Evolutionary conservation across 1,284 basidiomycete species (phyloP).

Genomic region (Bondarzewia mesenterica): DNA sequence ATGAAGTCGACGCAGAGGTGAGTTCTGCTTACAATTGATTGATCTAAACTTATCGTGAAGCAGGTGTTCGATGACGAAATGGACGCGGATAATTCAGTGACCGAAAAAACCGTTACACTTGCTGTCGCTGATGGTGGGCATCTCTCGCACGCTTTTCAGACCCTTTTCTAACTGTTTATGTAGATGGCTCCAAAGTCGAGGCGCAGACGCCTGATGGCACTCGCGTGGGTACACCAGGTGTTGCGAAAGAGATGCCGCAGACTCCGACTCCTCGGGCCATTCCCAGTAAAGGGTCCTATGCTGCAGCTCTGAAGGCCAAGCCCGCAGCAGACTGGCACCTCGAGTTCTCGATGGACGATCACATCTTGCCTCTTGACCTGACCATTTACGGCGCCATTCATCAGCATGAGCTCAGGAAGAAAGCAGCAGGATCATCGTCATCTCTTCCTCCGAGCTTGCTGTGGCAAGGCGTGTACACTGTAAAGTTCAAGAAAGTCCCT

Average conservation of each 20-base stretch:
- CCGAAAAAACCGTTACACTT: constrained; percentile 82
- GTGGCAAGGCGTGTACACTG: constrained; percentile 85
- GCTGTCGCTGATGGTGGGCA: constrained; percentile 70
- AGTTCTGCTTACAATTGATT: constrained; percentile 38
- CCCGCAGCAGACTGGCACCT: constrained; percentile 93
- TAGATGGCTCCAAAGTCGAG: constrained; percentile 85
- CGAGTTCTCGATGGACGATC: constrained; percentile 89
- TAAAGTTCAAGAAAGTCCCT: constrained; percentile 89
- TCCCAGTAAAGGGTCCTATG: constrained; percentile 70
- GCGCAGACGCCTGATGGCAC: constrained; percentile 97
- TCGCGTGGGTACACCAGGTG: constrained; percentile 81
- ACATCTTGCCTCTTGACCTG: constrained; percentile 74
- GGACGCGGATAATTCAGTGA: constrained; percentile 58
- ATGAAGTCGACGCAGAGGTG: constrained; percentile 58
- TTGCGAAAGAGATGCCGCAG: constrained; percentile 28
- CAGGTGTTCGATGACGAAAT: constrained; percentile 64
- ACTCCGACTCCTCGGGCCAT: constrained; percentile 29
- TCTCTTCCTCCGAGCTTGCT: constrained; percentile 59
- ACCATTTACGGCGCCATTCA: constrained; percentile 97
- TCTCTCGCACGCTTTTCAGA: neutral
- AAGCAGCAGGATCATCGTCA: constrained; percentile 30
- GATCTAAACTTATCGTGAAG: neutral
- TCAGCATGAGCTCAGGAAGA: constrained; percentile 74
- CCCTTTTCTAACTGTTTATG: neutral
- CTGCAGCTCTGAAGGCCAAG: constrained; percentile 86